Conservation (phyloP, 306 rosid species). For the Luffa acutangula region DNA sequence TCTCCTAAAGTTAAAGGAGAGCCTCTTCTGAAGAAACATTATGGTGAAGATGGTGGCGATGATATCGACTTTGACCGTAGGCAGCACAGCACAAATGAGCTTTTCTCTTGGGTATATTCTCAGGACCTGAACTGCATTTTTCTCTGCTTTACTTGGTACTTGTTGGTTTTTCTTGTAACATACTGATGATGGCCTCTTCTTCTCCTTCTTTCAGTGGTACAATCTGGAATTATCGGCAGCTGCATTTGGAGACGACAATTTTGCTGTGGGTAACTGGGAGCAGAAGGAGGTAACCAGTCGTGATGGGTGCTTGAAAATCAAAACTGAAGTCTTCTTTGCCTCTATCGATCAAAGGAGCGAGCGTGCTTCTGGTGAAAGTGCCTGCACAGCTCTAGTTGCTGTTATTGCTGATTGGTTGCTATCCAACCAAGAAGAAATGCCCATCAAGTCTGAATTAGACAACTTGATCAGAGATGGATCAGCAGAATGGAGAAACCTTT, state of each 20-base stretch:
- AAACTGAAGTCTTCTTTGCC: slow-evolving; percentile 24
- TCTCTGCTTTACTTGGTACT: background rate
- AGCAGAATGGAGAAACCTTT: slow-evolving; percentile 27
- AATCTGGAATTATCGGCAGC: slow-evolving; percentile 12
- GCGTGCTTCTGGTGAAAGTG: slow-evolving; percentile 33
- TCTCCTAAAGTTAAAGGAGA: slow-evolving; percentile 23
- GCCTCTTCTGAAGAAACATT: slow-evolving; percentile 27
- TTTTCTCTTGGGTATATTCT: slow-evolving; percentile 16
- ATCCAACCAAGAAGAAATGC: slow-evolving; percentile 24
- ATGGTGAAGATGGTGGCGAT: slow-evolving; percentile 32
- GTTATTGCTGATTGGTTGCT: slow-evolving; percentile 31
- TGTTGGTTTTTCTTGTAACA: background rate
- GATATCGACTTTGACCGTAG: slow-evolving; percentile 29
- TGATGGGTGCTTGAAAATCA: slow-evolving; percentile 22
- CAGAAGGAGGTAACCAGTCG: slow-evolving; percentile 25
- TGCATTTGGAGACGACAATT: slow-evolving; percentile 26
- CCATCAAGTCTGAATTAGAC: slow-evolving; percentile 22
- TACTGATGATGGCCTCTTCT: background rate
- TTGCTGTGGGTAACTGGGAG: slow-evolving; percentile 29
- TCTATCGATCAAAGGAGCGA: slow-evolving; percentile 35
- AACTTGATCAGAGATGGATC: slow-evolving; percentile 32
- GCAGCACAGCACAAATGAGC: slow-evolving; percentile 23
- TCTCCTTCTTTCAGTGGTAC: slow-evolving; percentile 8
- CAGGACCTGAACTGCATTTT: background rate
- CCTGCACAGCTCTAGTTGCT: slow-evolving; percentile 31